These are phyloP conservation scores for Leccinum pachyderme DNA, from an alignment of 1,284 basidiomycete species.

Conservation along the genomic window DNA sequence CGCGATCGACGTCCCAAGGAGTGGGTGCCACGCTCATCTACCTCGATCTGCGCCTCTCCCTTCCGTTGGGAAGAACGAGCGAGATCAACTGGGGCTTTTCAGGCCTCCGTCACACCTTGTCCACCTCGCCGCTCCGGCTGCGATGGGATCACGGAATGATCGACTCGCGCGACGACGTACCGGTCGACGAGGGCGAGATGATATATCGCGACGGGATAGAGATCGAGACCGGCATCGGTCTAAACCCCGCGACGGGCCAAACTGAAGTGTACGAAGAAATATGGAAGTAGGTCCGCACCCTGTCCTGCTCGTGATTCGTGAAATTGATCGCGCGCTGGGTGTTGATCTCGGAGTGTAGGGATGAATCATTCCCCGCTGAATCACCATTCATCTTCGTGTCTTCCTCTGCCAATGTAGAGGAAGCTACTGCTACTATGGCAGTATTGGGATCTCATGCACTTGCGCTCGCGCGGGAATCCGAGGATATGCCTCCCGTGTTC, in stretches of 20 bases:
- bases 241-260: slow-evolving; percentile 24
- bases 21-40: slow-evolving; percentile 20
- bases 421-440: slow-evolving; percentile 23
- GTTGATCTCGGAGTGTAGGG: slow-evolving; percentile 10
- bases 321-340: neutral
- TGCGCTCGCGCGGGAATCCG: slow-evolving; percentile 19
- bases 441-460: slow-evolving; percentile 24
- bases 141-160: slow-evolving; percentile 22
- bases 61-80: slow-evolving; percentile 19
- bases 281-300: slow-evolving; percentile 18
- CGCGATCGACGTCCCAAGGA: slow-evolving; percentile 22
- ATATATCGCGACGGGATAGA: slow-evolving; percentile 21
- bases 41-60: slow-evolving; percentile 30
- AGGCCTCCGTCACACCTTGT: slow-evolving; percentile 24
- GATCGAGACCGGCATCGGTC: slow-evolving; percentile 25
- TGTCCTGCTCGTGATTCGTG: neutral
- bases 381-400: slow-evolving; percentile 26
- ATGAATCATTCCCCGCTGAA: slow-evolving; percentile 14
- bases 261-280: slow-evolving; percentile 26
- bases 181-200: slow-evolving; percentile 22
- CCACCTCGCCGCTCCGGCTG: slow-evolving; percentile 12
- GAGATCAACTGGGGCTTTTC: slow-evolving; percentile 25
- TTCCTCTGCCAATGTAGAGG: slow-evolving; percentile 10
- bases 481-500: slow-evolving; percentile 6
- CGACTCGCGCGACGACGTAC: slow-evolving; percentile 20